Evolutionary conservation across 352 stramenopile species (phyloP).

Genomic region (Phytophthora fragariae): DNA sequence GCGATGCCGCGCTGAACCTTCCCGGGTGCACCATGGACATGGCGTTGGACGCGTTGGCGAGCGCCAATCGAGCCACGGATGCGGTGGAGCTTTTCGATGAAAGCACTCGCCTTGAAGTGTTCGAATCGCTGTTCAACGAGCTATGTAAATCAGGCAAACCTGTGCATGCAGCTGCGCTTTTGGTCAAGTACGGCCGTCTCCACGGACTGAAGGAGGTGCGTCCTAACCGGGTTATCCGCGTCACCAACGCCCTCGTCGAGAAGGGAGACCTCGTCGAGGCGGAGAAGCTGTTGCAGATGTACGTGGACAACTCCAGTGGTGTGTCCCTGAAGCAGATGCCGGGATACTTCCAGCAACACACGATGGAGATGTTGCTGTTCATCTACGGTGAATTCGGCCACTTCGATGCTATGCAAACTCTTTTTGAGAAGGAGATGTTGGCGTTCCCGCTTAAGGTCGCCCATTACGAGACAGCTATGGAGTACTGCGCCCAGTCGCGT

Average conservation of each 20-base stretch:
- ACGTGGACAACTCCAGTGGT: conserved; percentile 44
- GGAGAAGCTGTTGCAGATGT: conserved; percentile 62
- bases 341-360: conserved; percentile 65
- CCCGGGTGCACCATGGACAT: conserved; percentile 50
- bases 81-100: conserved; percentile 64
- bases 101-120: conserved; percentile 37
- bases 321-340: conserved; percentile 62
- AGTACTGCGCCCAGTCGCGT: conserved; percentile 55
- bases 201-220: conserved; percentile 48
- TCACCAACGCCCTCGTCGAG: conserved; percentile 55
- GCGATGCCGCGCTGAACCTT: conserved; percentile 50
- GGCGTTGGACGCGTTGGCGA: conserved; percentile 49
- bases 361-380: conserved; percentile 76
- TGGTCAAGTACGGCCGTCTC: conserved; percentile 68
- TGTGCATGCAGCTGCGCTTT: conserved; percentile 49
- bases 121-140: conserved; percentile 47
- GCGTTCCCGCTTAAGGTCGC: conserved; percentile 61
- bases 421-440: conserved; percentile 62
- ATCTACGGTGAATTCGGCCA: conserved; percentile 65
- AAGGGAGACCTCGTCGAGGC: conserved; percentile 54
- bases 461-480: conserved; percentile 79
- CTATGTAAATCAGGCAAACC: conserved; percentile 49
- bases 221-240: conserved; percentile 51
- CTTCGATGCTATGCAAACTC: conserved; percentile 49
- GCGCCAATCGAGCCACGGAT: conserved; percentile 44